These are phyloP conservation scores for Myochromella boudieri DNA, from an alignment of 768 basidiomycete genomes.

Conservation along the genomic window DNA sequence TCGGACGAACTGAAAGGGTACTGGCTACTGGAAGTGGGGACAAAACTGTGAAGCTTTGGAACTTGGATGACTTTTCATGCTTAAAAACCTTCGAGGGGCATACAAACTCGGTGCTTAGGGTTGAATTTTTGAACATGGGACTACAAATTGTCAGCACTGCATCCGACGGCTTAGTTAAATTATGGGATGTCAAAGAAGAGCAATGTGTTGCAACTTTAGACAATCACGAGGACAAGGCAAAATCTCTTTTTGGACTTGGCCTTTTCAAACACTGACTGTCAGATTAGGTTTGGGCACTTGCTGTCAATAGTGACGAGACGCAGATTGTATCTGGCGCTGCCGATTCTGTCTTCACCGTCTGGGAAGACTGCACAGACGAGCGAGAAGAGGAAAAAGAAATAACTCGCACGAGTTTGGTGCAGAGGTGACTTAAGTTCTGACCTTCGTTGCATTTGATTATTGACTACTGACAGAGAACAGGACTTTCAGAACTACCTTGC, in stretches of 20 bases:
- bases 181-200: conserved; percentile 92
- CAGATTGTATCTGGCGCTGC: conserved; percentile 93
- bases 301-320: conserved; percentile 76
- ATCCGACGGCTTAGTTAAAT: conserved; percentile 92
- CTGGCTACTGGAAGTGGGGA: conserved; percentile 95
- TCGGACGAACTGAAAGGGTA: conserved; percentile 78
- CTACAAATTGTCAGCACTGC: conserved; percentile 88
- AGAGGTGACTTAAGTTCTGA: conserved; percentile 59
- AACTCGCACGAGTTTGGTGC: conserved; percentile 69
- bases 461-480: conserved; percentile 71
- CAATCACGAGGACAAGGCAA: conserved; percentile 95
- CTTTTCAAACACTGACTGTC: neutral
- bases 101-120: conserved; percentile 92
- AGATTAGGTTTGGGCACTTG: conserved; percentile 93
- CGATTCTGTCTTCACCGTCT: conserved; percentile 94
- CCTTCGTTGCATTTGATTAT: neutral
- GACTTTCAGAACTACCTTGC: conserved; percentile 90
- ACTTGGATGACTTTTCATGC: conserved; percentile 89
- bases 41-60: conserved; percentile 94
- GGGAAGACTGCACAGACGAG: conserved; percentile 92
- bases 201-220: conserved; percentile 88
- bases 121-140: conserved; percentile 84
- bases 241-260: conserved; percentile 20
- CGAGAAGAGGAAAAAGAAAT: conserved; percentile 73
- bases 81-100: conserved; percentile 98